These are phyloP conservation scores for Penicillium janthinellum DNA, from an alignment of 2,329 filamentous ascomycete genomes.

Conservation along the genomic window DNA sequence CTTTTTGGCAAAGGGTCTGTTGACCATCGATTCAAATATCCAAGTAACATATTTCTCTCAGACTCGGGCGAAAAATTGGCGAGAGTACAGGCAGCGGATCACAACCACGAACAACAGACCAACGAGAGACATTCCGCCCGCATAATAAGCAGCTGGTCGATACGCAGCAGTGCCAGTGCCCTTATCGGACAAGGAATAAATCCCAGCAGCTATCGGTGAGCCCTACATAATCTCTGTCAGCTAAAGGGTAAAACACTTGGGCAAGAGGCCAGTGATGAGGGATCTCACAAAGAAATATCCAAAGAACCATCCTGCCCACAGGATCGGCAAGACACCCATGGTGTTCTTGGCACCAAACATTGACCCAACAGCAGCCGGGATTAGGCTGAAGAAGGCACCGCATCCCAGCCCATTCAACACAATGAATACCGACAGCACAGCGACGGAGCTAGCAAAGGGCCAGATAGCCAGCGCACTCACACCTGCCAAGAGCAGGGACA, in stretches of 20 bases:
- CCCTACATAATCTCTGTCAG: constrained; percentile 5
- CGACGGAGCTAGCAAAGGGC: constrained; percentile 12
- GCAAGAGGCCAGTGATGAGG: background rate
- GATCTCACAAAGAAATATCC: constrained; percentile 13
- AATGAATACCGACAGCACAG: constrained; percentile 11
- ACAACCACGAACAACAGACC: constrained; percentile 8
- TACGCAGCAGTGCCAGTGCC: constrained; percentile 8
- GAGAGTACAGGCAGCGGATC: constrained; percentile 10
- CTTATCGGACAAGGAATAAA: constrained; percentile 12
- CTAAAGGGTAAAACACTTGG: too few species aligned
- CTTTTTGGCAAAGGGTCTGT: too few species aligned
- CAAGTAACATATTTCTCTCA: background rate
- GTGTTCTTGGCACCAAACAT: constrained; percentile 14
- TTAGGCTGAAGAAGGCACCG: constrained; percentile 14
- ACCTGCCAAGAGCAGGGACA: constrained; percentile 10
- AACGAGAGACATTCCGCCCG: constrained; percentile 10
- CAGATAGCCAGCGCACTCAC: constrained; percentile 11
- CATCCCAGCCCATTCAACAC: constrained; percentile 11
- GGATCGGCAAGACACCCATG: constrained; percentile 9
- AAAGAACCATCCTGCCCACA: constrained; percentile 16
- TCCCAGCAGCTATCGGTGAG: constrained; percentile 9
- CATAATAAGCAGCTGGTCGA: constrained; percentile 13
- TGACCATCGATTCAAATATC: background rate
- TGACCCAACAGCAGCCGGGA: constrained; percentile 11
- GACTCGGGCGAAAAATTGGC: constrained; percentile 5